Evolutionary conservation across 495 filamentous ascomycete species (phyloP).

Genomic region (Penicillium verhagenii): DNA sequence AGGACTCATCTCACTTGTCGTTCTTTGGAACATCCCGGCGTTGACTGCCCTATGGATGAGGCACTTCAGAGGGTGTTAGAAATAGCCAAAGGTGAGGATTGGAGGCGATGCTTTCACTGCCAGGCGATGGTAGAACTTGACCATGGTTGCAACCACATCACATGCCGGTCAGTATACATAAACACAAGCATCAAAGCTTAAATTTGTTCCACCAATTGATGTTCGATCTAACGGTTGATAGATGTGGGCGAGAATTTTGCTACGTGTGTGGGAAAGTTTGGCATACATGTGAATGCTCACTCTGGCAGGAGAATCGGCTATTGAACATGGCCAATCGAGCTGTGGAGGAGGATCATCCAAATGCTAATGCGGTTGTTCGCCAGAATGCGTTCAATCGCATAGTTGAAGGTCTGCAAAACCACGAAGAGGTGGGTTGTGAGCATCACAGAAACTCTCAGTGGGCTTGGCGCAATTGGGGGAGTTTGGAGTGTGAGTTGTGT

Average conservation of each 20-base stretch:
- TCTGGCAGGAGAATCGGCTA: background rate
- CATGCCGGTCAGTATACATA: conserved; percentile 14
- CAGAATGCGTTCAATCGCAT: conserved; percentile 2
- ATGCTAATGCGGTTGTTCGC: background rate
- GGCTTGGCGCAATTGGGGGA: background rate
- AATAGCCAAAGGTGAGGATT: conserved; percentile 10
- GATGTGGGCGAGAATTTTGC: background rate
- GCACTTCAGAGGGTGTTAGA: conserved; percentile 12
- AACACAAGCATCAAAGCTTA: too few species aligned
- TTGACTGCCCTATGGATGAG: conserved; percentile 22
- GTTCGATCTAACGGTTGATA: background rate
- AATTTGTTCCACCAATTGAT: background rate
- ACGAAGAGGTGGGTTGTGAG: background rate
- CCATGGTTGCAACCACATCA: conserved; percentile 23
- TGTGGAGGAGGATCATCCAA: background rate
- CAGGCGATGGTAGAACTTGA: conserved; percentile 17
- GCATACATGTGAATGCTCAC: background rate
- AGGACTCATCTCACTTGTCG: conserved; percentile 17
- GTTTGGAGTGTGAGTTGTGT: background rate
- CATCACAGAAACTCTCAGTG: background rate
- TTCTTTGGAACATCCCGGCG: conserved; percentile 12
- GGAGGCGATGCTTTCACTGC: conserved; percentile 21
- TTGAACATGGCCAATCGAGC: background rate
- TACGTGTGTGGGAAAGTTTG: background rate
- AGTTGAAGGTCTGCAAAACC: background rate